Conservation (phyloP, 805 yeast genomes). For the Cyberlindnera japonica region DNA sequence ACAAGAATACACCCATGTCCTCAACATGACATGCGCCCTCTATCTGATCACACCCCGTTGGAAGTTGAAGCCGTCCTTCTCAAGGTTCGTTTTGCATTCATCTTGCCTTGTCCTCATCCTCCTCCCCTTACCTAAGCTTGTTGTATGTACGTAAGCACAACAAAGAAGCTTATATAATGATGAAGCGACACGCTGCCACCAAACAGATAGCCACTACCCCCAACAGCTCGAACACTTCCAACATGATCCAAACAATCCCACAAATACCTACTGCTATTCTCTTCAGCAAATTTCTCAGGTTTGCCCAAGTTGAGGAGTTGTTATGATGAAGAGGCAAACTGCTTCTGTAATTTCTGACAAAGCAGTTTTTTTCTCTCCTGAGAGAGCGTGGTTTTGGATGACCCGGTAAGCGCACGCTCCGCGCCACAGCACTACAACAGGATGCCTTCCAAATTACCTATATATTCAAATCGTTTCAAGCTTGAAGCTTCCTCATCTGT, state of each 20-base stretch:
- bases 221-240: too few relatives aligned
- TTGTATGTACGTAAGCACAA: conserved; percentile 6
- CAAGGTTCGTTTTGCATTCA: too few relatives aligned
- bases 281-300: too few relatives aligned
- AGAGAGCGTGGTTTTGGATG: conserved; percentile 3
- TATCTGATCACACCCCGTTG: too few relatives aligned
- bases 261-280: too few relatives aligned
- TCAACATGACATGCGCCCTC: too few relatives aligned
- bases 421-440: not conserved
- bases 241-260: too few relatives aligned
- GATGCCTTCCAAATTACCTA: too few relatives aligned
- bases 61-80: too few relatives aligned
- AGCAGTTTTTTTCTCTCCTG: conserved; percentile 14
- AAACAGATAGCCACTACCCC: too few relatives aligned
- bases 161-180: not conserved
- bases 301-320: not conserved
- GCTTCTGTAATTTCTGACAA: conserved; percentile 19
- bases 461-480: too few relatives aligned
- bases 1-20: too few relatives aligned
- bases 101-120: conserved; percentile 18
- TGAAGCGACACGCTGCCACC: not conserved
- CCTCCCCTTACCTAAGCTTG: not conserved
- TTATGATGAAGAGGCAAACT: not conserved
- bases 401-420: not conserved
- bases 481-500: conserved; percentile 34